phyloP scores from a whole-genome alignment of 495 filamentous ascomycete genomes.

The Barbatosphaeria neglecta region DNA sequence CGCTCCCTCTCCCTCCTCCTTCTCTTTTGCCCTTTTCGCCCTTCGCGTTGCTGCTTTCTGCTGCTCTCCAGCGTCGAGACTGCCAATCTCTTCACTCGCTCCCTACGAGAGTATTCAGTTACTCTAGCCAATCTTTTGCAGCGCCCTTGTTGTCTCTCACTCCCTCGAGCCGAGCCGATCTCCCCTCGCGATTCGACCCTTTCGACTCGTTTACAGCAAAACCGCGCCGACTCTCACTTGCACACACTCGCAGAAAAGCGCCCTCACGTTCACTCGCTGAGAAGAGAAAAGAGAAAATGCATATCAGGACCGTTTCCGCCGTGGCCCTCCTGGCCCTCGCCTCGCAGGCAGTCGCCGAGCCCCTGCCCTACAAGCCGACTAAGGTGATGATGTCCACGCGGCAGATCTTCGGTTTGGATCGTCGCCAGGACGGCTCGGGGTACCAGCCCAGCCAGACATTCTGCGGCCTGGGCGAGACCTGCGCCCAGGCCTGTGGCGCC shows the following conservation, averaged over 20 bases:
- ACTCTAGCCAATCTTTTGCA: slow-evolving; percentile 21
- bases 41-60: slow-evolving; percentile 2
- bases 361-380: slow-evolving; percentile 28
- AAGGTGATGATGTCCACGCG: slow-evolving; percentile 25
- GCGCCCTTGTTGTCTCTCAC: background rate
- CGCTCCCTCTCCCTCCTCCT: background rate
- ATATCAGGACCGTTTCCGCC: slow-evolving; percentile 23
- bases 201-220: background rate
- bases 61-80: slow-evolving; percentile 4
- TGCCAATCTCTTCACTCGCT: background rate
- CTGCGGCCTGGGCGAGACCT: slow-evolving; percentile 29
- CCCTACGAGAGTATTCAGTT: slow-evolving; percentile 12
- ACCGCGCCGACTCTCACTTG: background rate
- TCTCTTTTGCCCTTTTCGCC: background rate
- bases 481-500: slow-evolving; percentile 35
- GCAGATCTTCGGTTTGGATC: slow-evolving; percentile 26
- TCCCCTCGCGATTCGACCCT: slow-evolving; percentile 4
- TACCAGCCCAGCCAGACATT: slow-evolving; percentile 30
- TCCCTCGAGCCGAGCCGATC: background rate
- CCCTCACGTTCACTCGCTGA: background rate
- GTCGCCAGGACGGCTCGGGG: slow-evolving; percentile 16
- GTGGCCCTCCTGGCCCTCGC: slow-evolving; percentile 28
- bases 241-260: background rate
- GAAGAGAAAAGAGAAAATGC: slow-evolving; percentile 18
- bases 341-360: slow-evolving; percentile 25